A percentile compares a stretch with the other conserved stretches of the same genome.
Conservation (phyloP, 2,329 filamentous ascomycete genomes). For the Epichloe typhina region DNA sequence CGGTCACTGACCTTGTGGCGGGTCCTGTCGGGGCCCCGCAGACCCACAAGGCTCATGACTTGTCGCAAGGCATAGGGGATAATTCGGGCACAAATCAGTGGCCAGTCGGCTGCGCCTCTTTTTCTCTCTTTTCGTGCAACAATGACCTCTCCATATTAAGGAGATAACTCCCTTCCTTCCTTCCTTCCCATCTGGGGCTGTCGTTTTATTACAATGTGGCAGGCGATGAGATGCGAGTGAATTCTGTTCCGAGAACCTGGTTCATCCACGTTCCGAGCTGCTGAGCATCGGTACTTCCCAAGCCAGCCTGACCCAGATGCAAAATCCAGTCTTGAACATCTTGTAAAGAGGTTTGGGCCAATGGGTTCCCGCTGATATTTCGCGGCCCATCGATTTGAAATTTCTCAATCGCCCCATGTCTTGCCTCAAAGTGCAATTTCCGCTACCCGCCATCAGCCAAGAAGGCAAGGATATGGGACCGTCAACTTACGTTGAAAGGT, state of each 20-base stretch:
- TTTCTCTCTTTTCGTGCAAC: too few species aligned
- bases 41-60: too few species aligned
- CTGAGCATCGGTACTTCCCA: constrained; percentile 11
- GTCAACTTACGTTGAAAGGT: constrained; percentile 29
- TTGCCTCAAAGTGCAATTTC: constrained; percentile 23
- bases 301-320: constrained; percentile 13
- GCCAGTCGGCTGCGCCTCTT: too few species aligned
- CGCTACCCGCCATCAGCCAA: constrained; percentile 10
- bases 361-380: neutral
- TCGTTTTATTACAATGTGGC: neutral
- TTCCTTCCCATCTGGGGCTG: too few species aligned
- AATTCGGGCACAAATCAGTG: too few species aligned
- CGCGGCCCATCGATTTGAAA: constrained; percentile 15
- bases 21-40: too few species aligned
- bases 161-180: too few species aligned
- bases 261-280: constrained; percentile 20
- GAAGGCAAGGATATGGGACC: too few species aligned
- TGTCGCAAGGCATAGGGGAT: too few species aligned
- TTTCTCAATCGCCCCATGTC: constrained; percentile 23
- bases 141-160: too few species aligned
- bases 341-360: constrained; percentile 6
- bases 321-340: constrained; percentile 16
- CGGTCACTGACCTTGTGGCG: too few species aligned
- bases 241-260: constrained; percentile 16
- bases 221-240: constrained; percentile 9